These are phyloP conservation scores for Huntiella omanensis DNA, from an alignment of 2,329 filamentous ascomycete species.

Conservation along the genomic window DNA sequence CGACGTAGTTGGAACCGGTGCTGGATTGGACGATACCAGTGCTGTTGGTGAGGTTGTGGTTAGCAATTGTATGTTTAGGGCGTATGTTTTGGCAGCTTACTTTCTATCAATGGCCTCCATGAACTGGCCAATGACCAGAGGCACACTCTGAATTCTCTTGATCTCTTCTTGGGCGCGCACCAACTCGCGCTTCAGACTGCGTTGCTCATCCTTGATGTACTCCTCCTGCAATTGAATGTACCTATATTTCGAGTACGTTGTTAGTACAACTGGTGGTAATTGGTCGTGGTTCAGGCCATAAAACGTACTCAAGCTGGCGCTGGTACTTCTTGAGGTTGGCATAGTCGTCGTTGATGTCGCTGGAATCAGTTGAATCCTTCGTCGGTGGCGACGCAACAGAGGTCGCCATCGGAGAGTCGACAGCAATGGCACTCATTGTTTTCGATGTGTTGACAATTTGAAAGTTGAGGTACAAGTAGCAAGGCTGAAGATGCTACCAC, in stretches of 20 bases:
- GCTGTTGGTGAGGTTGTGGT: slow-evolving; percentile 27
- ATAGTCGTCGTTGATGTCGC: slow-evolving; percentile 80
- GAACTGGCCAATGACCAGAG: slow-evolving; percentile 94
- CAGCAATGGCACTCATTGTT: slow-evolving; percentile 69
- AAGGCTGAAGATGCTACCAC: slow-evolving; percentile 2
- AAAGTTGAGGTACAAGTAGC: background rate
- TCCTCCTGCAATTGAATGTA: slow-evolving; percentile 97
- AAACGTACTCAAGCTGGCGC: slow-evolving; percentile 70
- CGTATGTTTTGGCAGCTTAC: slow-evolving; percentile 29
- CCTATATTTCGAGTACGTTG: slow-evolving; percentile 24
- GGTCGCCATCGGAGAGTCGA: slow-evolving; percentile 62
- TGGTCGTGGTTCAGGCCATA: background rate
- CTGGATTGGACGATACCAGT: slow-evolving; percentile 97
- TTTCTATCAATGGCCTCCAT: slow-evolving; percentile 99
- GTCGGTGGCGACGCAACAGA: slow-evolving; percentile 12
- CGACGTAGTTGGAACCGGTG: slow-evolving; percentile 96
- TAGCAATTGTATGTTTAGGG: slow-evolving; percentile 12
- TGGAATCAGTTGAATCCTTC: slow-evolving; percentile 26
- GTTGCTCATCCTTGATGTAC: slow-evolving; percentile 99
- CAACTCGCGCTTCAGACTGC: slow-evolving; percentile 90
- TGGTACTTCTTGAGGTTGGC: slow-evolving; percentile 91
- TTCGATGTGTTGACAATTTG: background rate
- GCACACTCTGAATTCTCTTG: slow-evolving; percentile 97
- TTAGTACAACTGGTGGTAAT: background rate
- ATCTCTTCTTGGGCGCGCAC: slow-evolving; percentile 98